phyloP scores from a whole-genome alignment of 169 alveolate genomes.

The Eimeria mitis region DNA sequence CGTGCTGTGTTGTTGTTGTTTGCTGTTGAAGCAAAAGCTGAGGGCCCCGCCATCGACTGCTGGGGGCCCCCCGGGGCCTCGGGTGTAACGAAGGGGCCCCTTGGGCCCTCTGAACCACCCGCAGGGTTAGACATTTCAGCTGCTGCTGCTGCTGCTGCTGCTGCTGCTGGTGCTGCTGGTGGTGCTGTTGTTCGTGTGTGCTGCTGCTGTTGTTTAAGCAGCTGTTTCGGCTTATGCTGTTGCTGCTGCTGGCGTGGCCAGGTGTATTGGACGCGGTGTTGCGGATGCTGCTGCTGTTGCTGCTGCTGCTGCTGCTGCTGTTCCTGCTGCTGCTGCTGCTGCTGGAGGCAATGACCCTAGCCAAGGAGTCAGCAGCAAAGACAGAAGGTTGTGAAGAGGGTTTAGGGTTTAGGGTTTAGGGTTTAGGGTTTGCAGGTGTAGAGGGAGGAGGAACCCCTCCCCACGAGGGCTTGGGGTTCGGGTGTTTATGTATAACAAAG shows the following conservation, averaged over 20 bases:
- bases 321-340: background rate
- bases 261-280: no score
- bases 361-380: background rate
- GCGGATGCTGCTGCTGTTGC: background rate
- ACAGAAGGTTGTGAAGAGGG: background rate
- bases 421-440: constrained; percentile 12
- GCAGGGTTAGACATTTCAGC: constrained; percentile 32
- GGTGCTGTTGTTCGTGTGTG: background rate
- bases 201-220: background rate
- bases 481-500: background rate
- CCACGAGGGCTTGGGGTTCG: background rate
- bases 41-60: constrained; percentile 39
- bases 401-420: constrained; percentile 24
- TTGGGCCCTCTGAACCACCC: constrained; percentile 27
- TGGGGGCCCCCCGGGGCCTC: constrained; percentile 63
- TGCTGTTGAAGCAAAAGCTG: constrained; percentile 53
- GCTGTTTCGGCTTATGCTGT: background rate
- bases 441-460: background rate
- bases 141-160: constrained; percentile 48
- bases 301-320: constrained; percentile 4
- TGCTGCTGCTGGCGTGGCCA: constrained; percentile 14
- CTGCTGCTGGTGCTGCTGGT: constrained; percentile 16
- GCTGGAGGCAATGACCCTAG: background rate
- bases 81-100: constrained; percentile 64
- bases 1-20: background rate